phyloP scores from a whole-genome alignment of 106 monocot genomes.

The Dendrobium chrysotoxum region DNA sequence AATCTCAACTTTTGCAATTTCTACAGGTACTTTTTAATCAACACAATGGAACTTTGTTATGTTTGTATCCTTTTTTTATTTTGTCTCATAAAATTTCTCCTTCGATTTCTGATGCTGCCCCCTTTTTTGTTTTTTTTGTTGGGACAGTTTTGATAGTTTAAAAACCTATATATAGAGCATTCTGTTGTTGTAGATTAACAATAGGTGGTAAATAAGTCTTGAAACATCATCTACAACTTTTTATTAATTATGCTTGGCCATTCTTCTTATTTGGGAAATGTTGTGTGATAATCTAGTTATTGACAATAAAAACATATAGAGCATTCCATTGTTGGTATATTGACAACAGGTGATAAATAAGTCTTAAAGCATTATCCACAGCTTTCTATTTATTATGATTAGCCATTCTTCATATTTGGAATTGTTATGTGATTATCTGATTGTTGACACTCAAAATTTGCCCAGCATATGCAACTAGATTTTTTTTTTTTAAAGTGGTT shows the following conservation, averaged over 20 bases:
- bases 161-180: neutral
- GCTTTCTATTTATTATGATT: neutral
- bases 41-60: neutral
- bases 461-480: neutral
- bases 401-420: neutral
- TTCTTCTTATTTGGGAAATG: neutral
- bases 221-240: neutral
- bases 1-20: slow-evolving; percentile 63
- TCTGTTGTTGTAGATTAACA: neutral
- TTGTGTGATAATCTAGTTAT: neutral
- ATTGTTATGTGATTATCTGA: neutral
- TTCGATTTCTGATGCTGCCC: neutral
- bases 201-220: neutral
- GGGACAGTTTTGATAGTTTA: neutral
- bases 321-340: neutral
- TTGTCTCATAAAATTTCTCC: neutral
- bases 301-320: neutral
- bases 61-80: neutral
- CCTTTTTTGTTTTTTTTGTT: neutral
- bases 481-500: neutral
- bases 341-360: neutral
- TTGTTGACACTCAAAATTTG: neutral
- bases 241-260: neutral
- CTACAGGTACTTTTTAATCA: slow-evolving; percentile 52
- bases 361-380: neutral